Evolutionary conservation across 1,139 yeast genomes (phyloP).

Genomic region (Debaryomycetaceae sp.): DNA sequence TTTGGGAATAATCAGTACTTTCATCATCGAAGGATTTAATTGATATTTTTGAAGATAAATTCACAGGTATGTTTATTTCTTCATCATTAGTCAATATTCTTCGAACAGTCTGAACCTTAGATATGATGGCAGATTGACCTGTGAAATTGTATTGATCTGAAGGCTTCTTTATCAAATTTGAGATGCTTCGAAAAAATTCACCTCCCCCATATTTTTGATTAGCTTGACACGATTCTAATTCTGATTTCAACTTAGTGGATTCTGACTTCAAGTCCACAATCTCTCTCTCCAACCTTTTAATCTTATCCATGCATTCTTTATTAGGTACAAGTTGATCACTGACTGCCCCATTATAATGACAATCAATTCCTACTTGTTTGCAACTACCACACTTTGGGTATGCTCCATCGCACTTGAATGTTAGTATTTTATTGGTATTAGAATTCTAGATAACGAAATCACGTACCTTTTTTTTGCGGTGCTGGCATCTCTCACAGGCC

Average conservation of each 20-base stretch:
- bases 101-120: conserved; percentile 14
- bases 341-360: conserved; percentile 6
- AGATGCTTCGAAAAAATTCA: conserved; percentile 1
- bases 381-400: conserved; percentile 10
- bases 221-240: conserved; percentile 2
- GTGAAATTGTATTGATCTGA: conserved; percentile 7
- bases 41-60: conserved; percentile 5
- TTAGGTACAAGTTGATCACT: conserved; percentile 6
- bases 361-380: conserved; percentile 2
- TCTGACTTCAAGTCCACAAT: conserved; percentile 5
- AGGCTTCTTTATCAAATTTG: conserved; percentile 7
- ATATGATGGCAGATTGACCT: conserved; percentile 12
- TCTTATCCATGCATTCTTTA: conserved; percentile 6
- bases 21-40: conserved; percentile 3
- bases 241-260: conserved; percentile 5
- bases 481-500: conserved; percentile 11
- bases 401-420: conserved; percentile 8
- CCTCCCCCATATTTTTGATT: conserved; percentile 4
- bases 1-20: not conserved
- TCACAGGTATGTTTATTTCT: conserved; percentile 5
- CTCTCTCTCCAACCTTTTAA: conserved; percentile 6
- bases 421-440: conserved; percentile 6
- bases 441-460: not conserved
- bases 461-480: conserved; percentile 12
- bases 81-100: conserved; percentile 11